phyloP scores from a whole-genome alignment of 1,284 basidiomycete species.

The Ceratobasidium sp. region DNA sequence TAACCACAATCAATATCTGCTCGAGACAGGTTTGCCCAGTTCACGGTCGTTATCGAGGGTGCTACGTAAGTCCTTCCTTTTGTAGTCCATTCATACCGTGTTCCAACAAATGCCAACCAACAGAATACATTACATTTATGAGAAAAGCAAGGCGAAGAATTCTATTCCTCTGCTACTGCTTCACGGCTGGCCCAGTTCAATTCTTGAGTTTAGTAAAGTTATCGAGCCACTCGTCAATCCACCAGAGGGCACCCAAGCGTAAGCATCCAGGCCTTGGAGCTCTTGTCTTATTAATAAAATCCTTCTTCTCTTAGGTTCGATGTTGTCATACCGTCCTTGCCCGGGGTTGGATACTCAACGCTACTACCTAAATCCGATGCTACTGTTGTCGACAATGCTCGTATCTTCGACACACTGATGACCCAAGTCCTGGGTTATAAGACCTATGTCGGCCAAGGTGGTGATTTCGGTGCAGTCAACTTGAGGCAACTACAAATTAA shows the following conservation, averaged over 20 bases:
- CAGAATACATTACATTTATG: conserved; percentile 49
- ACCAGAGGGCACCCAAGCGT: conserved; percentile 47
- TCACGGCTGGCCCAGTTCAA: conserved; percentile 50
- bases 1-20: conserved; percentile 32
- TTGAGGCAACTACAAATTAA: conserved; percentile 39
- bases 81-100: no score
- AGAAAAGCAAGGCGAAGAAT: conserved; percentile 44
- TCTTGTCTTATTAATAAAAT: conserved; percentile 6
- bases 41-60: conserved; percentile 25
- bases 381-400: conserved; percentile 47
- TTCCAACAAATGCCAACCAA: conserved; percentile 1
- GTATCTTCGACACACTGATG: conserved; percentile 49
- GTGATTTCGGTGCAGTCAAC: conserved; percentile 46
- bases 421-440: conserved; percentile 48
- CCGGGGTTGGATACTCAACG: conserved; percentile 49
- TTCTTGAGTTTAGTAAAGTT: conserved; percentile 51
- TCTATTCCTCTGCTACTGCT: conserved; percentile 49
- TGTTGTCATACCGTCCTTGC: conserved; percentile 49
- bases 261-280: conserved; percentile 28
- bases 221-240: conserved; percentile 47
- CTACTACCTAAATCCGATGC: conserved; percentile 46
- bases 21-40: no score
- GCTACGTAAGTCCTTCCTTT: background rate
- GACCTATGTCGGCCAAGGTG: conserved; percentile 49
- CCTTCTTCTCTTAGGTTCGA: conserved; percentile 46